Percentiles rank a stretch among this genome's conserved stretches.
These are phyloP conservation scores for Myxozyma monticola DNA, from an alignment of 805 yeast species.

Conservation along the genomic window DNA sequence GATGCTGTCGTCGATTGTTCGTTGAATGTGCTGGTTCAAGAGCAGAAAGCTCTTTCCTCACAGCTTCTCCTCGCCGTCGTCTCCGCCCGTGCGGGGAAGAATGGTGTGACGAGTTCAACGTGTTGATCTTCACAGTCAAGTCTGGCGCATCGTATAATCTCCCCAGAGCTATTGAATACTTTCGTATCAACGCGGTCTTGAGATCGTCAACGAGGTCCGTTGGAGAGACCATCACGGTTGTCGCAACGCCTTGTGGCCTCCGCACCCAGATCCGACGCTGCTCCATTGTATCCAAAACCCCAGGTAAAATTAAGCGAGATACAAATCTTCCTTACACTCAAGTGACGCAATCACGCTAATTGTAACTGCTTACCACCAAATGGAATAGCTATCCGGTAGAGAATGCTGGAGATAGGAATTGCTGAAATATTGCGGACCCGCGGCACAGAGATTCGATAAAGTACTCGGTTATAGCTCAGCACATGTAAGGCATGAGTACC, in stretches of 20 bases:
- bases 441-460: no score
- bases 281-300: no score
- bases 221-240: constrained; percentile 63
- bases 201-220: constrained; percentile 79
- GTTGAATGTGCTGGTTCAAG: constrained; percentile 4
- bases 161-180: constrained; percentile 68
- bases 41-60: constrained; percentile 6
- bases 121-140: constrained; percentile 35
- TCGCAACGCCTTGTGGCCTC: constrained; percentile 50
- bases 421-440: no score
- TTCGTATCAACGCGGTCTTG: constrained; percentile 60
- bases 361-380: no score
- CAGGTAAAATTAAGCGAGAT: no score
- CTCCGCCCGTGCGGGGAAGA: constrained; percentile 6
- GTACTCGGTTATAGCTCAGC: no score
- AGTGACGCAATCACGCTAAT: no score
- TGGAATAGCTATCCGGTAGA: no score
- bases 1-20: background rate
- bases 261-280: constrained; percentile 41
- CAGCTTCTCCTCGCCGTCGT: constrained; percentile 18
- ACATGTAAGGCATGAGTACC: no score
- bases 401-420: no score
- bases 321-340: no score
- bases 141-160: constrained; percentile 69
- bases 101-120: constrained; percentile 2